Evolutionary conservation across 2,329 filamentous ascomycete species (phyloP), one percentile per base, ranked within the genome.

Genomic region (Parascedosporium putredinis): DNA sequence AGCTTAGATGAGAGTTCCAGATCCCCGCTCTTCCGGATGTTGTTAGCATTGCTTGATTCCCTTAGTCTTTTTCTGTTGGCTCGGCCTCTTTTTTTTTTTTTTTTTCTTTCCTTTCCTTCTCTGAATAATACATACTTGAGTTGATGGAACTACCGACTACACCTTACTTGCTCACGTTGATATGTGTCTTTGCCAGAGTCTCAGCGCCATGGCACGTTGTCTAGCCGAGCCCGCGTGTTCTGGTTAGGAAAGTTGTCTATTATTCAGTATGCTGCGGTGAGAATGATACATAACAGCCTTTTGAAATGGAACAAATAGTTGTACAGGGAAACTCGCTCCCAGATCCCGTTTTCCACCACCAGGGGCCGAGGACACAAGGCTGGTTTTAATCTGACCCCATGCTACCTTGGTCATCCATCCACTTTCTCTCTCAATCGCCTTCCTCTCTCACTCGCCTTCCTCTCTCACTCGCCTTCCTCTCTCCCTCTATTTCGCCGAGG

Each of bases 241-340:
- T n/a, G n/a, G n/a, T n/a, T n/a, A n/a, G 25, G 14, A 31, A 25
- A 42, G 9, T 29, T 46, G 23, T 31, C 16, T 45, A 48, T 25
- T 53, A 53, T n/a, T n/a, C n/a, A n/a, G n/a, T n/a, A n/a, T n/a
- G n/a, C n/a, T n/a, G n/a, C n/a, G 33, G 9, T 50, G 29, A 44
- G 14, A 50, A 40, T 40, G 20, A 24, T 40, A 50, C 43, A 47
- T n/a, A n/a, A n/a, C n/a, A n/a, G n/a, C 38, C 40, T 27, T 44
- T 42, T n/a, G 23, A 20, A 34, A n/a, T 46, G 29, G n/a, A 23
- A 50, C 23, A 44, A 36, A 45, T 18, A 44, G 25, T 36, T 51
- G 36, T 47, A 47, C 50, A 47, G 25, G 20, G 43, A n/a, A 25
- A 24, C 18, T 34, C 16, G 27, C 6, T 24, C 24, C 18, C 5